These are phyloP conservation scores for Alternaria sp. DNA, from an alignment of 2,329 filamentous ascomycete genomes.

Conservation along the genomic window DNA sequence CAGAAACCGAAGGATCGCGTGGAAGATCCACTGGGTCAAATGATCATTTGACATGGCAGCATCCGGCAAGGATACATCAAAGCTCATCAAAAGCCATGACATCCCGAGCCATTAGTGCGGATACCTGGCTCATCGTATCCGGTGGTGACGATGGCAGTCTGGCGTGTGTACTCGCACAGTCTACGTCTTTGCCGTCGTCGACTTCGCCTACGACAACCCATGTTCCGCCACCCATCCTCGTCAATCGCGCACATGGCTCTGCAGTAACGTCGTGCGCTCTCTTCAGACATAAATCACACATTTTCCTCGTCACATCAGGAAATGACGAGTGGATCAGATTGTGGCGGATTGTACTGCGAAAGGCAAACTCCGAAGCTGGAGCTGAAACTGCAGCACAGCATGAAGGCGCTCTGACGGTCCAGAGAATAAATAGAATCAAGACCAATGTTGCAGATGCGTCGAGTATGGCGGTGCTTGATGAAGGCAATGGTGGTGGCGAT, in stretches of 20 bases:
- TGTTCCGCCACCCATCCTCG: slow-evolving; percentile 42
- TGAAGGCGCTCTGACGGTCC: slow-evolving; percentile 36
- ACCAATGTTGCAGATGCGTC: slow-evolving; percentile 64
- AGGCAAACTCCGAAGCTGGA: background rate
- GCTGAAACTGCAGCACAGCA: background rate
- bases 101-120: slow-evolving; percentile 36
- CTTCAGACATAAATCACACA: slow-evolving; percentile 22
- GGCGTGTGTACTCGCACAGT: slow-evolving; percentile 51
- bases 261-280: slow-evolving; percentile 67
- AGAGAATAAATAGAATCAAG: slow-evolving; percentile 39
- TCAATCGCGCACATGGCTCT: slow-evolving; percentile 71
- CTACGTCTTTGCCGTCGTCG: background rate
- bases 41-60: slow-evolving; percentile 40
- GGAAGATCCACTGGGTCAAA: background rate
- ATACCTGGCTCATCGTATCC: slow-evolving; percentile 66
- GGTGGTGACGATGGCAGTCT: slow-evolving; percentile 91
- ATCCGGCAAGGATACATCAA: slow-evolving; percentile 67
- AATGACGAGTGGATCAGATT: slow-evolving; percentile 58
- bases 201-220: slow-evolving; percentile 26
- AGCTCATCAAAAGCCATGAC: slow-evolving; percentile 73
- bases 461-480: slow-evolving; percentile 53
- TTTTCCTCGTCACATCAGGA: slow-evolving; percentile 47
- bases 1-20: slow-evolving; percentile 14
- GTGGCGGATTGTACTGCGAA: slow-evolving; percentile 48
- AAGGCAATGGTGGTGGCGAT: background rate